These are phyloP conservation scores for Colletotrichum tofieldiae DNA, from an alignment of 2,329 filamentous ascomycete species.

Conservation along the genomic window DNA sequence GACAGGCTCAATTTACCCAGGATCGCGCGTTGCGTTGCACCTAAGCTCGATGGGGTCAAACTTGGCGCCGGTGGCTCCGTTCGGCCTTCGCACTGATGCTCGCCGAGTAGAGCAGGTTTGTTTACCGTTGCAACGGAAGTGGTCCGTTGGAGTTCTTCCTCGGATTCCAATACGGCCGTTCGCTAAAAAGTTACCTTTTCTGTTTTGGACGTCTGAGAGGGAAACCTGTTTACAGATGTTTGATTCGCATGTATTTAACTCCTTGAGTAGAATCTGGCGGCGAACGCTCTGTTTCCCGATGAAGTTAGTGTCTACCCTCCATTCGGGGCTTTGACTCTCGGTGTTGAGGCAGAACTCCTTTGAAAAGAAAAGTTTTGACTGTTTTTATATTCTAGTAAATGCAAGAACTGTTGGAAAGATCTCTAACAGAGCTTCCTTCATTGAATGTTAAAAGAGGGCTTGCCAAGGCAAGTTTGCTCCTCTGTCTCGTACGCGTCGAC, in stretches of 20 bases:
- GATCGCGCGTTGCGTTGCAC: constrained; percentile 24
- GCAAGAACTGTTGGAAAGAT: background rate
- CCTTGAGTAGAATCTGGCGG: background rate
- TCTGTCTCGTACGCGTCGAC: background rate
- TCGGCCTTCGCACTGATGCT: constrained; percentile 22
- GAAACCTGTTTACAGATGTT: background rate
- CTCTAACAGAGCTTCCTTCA: background rate
- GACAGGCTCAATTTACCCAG: constrained; percentile 29
- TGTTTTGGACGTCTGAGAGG: accelerated
- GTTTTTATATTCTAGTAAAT: background rate
- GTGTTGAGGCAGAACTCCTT: background rate
- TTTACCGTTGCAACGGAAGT: constrained; percentile 8
- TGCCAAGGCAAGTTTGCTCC: background rate
- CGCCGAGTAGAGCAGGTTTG: constrained; percentile 3
- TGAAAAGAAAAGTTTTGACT: background rate
- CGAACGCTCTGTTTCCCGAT: background rate
- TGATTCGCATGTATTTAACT: background rate
- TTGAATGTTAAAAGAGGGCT: background rate
- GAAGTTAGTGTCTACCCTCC: background rate
- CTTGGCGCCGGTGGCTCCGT: constrained; percentile 8
- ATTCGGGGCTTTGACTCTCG: background rate
- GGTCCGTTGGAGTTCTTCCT: background rate
- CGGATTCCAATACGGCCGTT: background rate
- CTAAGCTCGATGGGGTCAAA: constrained; percentile 9
- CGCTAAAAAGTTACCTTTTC: background rate